Evolutionary conservation across 2,329 filamentous ascomycete species (phyloP).

Genomic region (Fonsecaea erecta): DNA sequence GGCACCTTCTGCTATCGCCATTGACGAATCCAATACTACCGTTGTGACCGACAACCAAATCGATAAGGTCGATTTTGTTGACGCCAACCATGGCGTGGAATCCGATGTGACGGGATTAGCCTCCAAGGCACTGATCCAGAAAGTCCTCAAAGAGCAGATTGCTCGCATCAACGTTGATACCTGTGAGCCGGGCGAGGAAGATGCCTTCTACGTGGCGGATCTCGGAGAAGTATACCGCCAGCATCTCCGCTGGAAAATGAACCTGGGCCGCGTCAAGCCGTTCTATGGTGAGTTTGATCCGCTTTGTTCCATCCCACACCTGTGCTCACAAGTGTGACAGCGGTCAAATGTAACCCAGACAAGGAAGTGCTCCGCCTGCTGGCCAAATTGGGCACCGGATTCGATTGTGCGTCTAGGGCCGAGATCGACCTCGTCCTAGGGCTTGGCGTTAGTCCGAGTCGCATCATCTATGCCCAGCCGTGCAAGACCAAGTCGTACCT

Average conservation of each 20-base stretch:
- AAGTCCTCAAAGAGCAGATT: slow-evolving; percentile 84
- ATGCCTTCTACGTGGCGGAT: slow-evolving; percentile 97
- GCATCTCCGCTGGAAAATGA: slow-evolving; percentile 97
- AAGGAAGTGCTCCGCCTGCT: slow-evolving; percentile 85
- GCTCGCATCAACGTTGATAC: slow-evolving; percentile 81
- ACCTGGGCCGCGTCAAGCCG: slow-evolving; percentile 87
- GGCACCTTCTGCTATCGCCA: slow-evolving; percentile 70
- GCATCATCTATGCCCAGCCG: slow-evolving; percentile 98
- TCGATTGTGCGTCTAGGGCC: slow-evolving; percentile 96
- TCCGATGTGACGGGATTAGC: slow-evolving; percentile 49
- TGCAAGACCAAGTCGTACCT: slow-evolving; percentile 99
- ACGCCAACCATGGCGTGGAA: slow-evolving; percentile 56
- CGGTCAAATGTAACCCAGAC: slow-evolving; percentile 99
- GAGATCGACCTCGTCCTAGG: slow-evolving; percentile 92
- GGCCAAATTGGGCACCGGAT: slow-evolving; percentile 85
- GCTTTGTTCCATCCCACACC: slow-evolving; percentile 19
- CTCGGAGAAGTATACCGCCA: slow-evolving; percentile 98
- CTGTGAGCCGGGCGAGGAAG: slow-evolving; percentile 91
- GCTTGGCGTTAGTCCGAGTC: slow-evolving; percentile 80
- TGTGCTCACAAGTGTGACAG: slow-evolving; percentile 51
- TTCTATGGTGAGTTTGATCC: slow-evolving; percentile 76
- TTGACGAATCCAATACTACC: slow-evolving; percentile 39
- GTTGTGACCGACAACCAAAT: slow-evolving; percentile 40
- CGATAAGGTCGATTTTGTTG: slow-evolving; percentile 39
- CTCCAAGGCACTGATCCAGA: slow-evolving; percentile 81